Percentiles rank a stretch among this genome's conserved stretches.
Conservation (phyloP, 169 alveolate species). For the Plasmodium chabaudi region DNA sequence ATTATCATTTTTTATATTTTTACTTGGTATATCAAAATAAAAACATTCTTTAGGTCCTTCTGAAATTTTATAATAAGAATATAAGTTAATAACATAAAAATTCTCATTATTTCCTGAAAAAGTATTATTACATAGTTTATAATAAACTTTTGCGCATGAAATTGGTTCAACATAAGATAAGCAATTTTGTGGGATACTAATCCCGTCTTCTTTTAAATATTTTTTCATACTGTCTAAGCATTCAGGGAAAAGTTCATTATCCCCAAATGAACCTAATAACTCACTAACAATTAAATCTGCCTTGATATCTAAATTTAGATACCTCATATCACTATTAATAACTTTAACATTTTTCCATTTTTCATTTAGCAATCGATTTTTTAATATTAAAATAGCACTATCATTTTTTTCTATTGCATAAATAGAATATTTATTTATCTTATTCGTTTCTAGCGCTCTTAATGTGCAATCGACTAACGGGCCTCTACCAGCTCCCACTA, state of each 20-base stretch:
- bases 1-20: conserved; percentile 15
- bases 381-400: conserved; percentile 79
- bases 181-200: conserved; percentile 82
- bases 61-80: conserved; percentile 75
- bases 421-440: conserved; percentile 65
- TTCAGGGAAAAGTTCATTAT: conserved; percentile 87
- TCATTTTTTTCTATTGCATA: conserved; percentile 86
- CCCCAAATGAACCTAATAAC: conserved; percentile 86
- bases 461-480: conserved; percentile 82
- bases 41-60: conserved; percentile 75
- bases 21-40: conserved; percentile 28
- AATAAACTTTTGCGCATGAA: conserved; percentile 82
- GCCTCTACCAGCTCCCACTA: conserved; percentile 89
- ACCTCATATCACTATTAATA: conserved; percentile 84
- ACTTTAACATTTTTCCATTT: conserved; percentile 82
- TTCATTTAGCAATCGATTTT: conserved; percentile 44
- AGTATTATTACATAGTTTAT: conserved; percentile 76
- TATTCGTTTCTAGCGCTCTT: conserved; percentile 75
- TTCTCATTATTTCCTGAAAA: conserved; percentile 72
- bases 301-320: conserved; percentile 67
- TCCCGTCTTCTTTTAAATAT: conserved; percentile 70
- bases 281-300: conserved; percentile 85
- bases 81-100: conserved; percentile 70
- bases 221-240: conserved; percentile 84
- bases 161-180: conserved; percentile 82